Evolutionary conservation across 768 basidiomycete genomes (phyloP).

Genomic region (Collybia mongolica): DNA sequence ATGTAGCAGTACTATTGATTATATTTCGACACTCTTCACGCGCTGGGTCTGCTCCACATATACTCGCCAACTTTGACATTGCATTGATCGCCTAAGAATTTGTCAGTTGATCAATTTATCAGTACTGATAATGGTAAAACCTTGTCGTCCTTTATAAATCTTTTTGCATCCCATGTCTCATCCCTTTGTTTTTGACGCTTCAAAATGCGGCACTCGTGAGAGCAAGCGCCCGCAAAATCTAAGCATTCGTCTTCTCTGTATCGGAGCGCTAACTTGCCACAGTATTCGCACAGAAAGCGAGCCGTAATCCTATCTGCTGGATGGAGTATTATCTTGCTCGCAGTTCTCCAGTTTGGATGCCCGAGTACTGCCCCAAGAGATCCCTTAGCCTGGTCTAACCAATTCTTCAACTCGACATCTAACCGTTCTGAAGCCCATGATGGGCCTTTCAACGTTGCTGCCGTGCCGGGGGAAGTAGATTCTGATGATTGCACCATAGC

Average conservation of each 20-base stretch:
- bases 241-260: constrained; percentile 44
- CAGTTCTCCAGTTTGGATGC: constrained; percentile 47
- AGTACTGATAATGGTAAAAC: constrained; percentile 25
- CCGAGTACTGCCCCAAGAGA: constrained; percentile 49
- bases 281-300: constrained; percentile 55
- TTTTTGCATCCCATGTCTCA: constrained; percentile 43
- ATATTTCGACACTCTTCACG: constrained; percentile 18
- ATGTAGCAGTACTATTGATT: constrained; percentile 21
- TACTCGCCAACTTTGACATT: constrained; percentile 34
- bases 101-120: not conserved
- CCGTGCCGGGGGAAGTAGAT: constrained; percentile 5
- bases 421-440: constrained; percentile 36
- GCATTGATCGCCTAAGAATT: constrained; percentile 44
- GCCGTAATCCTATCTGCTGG: constrained; percentile 60
- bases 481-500: constrained; percentile 28
- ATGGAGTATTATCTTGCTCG: constrained; percentile 45
- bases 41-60: constrained; percentile 25
- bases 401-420: constrained; percentile 41
- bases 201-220: constrained; percentile 49
- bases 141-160: constrained; percentile 61
- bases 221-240: constrained; percentile 57
- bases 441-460: constrained; percentile 24
- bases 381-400: constrained; percentile 44
- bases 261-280: constrained; percentile 33
- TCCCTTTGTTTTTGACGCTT: constrained; percentile 23